Base-by-base conservation (phyloP, 768 basidiomycete genomes). In the Lactifluus hygrophoroides region DNA sequence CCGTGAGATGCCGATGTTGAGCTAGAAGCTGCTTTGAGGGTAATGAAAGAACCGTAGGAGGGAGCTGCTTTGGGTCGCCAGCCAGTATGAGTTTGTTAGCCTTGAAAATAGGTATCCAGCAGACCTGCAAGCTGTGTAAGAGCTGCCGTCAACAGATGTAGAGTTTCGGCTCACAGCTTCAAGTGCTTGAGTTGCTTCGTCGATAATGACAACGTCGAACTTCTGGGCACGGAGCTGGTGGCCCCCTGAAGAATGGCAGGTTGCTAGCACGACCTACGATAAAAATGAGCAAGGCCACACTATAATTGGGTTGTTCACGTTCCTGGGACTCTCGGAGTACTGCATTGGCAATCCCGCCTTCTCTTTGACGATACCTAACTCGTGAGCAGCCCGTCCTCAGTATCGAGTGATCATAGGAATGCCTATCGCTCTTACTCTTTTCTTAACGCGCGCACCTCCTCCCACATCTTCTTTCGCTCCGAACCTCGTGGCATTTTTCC, bases 101-200 rank as follows among this genome's bases (percentile, higher is more conserved):
- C 69, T 94, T 95, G 71, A 94, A 82, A 55, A 97, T 88, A 0
- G 96, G 94, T 32, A 98, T 82, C 94, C 95, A 97, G 72, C 94
- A 97, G 5, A 87, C 86, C 87, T 88, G 54, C 11, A 30, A 35
- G 11, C 28, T 27, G 14, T 9, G 14, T 46, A 14, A 57, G 40
- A 23, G 30, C 1, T 32, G 13, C 54, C 34, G 46, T n/a, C 30
- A 1, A 16, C 17, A 6, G 10, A n/a, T 34, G 8, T n/a, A 11
- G 14, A 34, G 30, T 17, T 19, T 16, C 6, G n/a, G 23, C 81
- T 58, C 67, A 94, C 94, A 23, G 94, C 92, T 73, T 99, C 95
- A 14, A 96, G 68, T 3, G 94, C 95, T 70, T 98, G 96, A 0
- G 96, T 97, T 0, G 96, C 96, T 73, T 99, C 96, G 64, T 99